These are phyloP conservation scores for Plasmodium gonderi DNA, from an alignment of 169 alveolate genomes.

Conservation along the genomic window DNA sequence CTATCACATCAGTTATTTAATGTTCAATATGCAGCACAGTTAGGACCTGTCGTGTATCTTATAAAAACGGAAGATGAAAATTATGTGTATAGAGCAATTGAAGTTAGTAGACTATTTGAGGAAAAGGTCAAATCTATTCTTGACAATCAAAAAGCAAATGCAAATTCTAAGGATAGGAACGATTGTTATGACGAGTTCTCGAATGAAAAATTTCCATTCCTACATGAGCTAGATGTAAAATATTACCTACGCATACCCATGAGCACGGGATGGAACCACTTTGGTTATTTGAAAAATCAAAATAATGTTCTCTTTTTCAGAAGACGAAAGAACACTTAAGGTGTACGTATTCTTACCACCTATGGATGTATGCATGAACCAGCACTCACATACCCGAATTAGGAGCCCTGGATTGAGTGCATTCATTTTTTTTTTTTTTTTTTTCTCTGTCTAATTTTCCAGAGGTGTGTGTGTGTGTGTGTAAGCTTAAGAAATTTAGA, in stretches of 20 bases:
- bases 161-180: slow-evolving; percentile 10
- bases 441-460: too few species aligned
- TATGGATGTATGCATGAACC: too few species aligned
- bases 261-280: slow-evolving; percentile 75
- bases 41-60: slow-evolving; percentile 70
- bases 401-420: not conserved
- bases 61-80: slow-evolving; percentile 64
- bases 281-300: slow-evolving; percentile 59
- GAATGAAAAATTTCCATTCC: slow-evolving; percentile 31
- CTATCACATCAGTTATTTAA: slow-evolving; percentile 62
- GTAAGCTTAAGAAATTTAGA: too few species aligned
- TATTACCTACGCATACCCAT: slow-evolving; percentile 59
- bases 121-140: slow-evolving; percentile 68
- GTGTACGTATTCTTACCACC: too few species aligned
- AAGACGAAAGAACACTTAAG: slow-evolving; percentile 21
- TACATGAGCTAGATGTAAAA: slow-evolving; percentile 66
- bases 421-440: too few species aligned
- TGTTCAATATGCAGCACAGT: slow-evolving; percentile 65
- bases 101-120: slow-evolving; percentile 57
- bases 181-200: slow-evolving; percentile 30
- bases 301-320: slow-evolving; percentile 66
- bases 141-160: slow-evolving; percentile 31
- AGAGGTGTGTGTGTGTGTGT: too few species aligned
- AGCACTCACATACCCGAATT: too few species aligned
- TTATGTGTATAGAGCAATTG: slow-evolving; percentile 61